Evolutionary conservation across 306 rosid genomes (phyloP).

Genomic region (Dalbergia oliveri): DNA sequence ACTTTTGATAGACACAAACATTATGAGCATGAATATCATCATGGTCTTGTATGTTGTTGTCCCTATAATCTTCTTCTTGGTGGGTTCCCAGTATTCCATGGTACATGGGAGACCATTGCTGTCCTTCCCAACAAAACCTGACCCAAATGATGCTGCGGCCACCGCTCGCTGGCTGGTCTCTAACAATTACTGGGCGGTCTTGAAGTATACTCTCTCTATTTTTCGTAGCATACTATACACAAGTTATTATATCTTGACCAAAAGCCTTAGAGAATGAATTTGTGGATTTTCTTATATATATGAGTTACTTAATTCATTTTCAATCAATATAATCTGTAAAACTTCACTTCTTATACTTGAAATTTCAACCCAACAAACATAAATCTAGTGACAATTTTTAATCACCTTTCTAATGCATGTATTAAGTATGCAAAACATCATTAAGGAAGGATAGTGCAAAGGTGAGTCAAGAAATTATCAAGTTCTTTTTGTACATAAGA

Average conservation of each 20-base stretch:
- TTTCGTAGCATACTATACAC: not conserved
- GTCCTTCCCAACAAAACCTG: slow-evolving; percentile 55
- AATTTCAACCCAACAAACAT: no score
- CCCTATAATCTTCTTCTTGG: slow-evolving; percentile 26
- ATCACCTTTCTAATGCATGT: no score
- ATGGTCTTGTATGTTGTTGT: slow-evolving; percentile 15
- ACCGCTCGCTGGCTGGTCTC: slow-evolving; percentile 84
- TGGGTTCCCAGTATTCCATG: slow-evolving; percentile 35
- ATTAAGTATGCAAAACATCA: no score
- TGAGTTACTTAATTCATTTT: no score
- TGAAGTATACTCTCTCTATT: slow-evolving; percentile 53
- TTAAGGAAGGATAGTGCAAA: not conserved
- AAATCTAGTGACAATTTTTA: no score
- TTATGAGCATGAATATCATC: slow-evolving; percentile 15
- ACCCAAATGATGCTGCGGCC: slow-evolving; percentile 63
- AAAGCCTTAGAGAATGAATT: no score
- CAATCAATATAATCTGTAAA: no score
- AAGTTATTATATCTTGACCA: no score
- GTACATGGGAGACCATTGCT: slow-evolving; percentile 53
- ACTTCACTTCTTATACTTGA: no score
- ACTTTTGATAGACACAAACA: slow-evolving; percentile 8
- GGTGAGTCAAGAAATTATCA: not conserved
- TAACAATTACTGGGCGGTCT: slow-evolving; percentile 72
- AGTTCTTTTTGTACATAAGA: not conserved
- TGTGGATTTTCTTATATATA: no score